Base-by-base conservation (phyloP, 2,329 filamentous ascomycete species). In the Podosphaera xanthii region DNA sequence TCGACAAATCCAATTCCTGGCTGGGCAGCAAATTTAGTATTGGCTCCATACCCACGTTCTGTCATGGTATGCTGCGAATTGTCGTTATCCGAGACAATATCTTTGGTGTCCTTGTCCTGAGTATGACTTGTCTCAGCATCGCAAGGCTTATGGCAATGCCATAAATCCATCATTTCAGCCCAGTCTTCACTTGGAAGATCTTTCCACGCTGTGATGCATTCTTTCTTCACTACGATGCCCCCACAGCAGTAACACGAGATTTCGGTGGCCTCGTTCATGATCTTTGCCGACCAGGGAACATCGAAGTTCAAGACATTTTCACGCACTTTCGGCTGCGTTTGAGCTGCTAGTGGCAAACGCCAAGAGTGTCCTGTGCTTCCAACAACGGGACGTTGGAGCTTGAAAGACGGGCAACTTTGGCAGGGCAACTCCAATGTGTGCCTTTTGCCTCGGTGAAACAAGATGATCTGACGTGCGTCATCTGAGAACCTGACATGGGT, bases 81-180 rank as follows among this genome's bases (percentile, higher is more conserved):
- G 34, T 63, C 59, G 22, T 22, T 34, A 8, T 36, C 6, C 7
- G 2, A 48, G 31, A 30, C 31, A 3, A 10, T 30, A 10, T 4
- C n/a, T 12, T 53, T 53, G 3, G 35, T 8, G n/a, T 68, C 65
- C 9, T 75, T 71, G 62, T 81, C 74, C 59, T 81, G 75, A 12
- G 38, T 2, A 55, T 34, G 10, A 34, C 31, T 10, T 2, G 12
- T 34, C 12, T 22, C 12, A 34, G 3, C 3, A 53, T 53, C 4
- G 61, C 82, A 77, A 46, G 94, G 92, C 71, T 97, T 97, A 71
- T 98, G 92, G 67, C 92, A 98, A 71, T 98, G 94, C 92, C 92
- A 98, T 65, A 98, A 94, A 70, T 98, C 94, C 92, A 98, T 98
- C 90, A 98, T 94, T 72, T 98, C 92, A 0, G 92, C 94, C 92